A percentile compares a stretch with the other conserved stretches of the same genome.
Conservation (phyloP, 305 asterid genomes). For the Ajuga reptans region DNA sequence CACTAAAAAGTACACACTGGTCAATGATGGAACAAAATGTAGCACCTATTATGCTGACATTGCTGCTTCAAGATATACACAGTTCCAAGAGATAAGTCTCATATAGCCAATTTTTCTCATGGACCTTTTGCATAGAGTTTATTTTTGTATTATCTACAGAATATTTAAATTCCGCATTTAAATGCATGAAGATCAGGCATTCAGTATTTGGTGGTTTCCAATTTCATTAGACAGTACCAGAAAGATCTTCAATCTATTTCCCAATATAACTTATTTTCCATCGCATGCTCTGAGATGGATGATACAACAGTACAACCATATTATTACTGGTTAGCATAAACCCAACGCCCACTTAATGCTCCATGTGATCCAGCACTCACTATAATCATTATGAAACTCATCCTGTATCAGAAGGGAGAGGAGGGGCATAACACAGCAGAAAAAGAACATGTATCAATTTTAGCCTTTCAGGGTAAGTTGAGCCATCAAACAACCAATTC, state of each 20-base stretch:
- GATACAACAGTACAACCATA: neutral
- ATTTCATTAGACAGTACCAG: neutral
- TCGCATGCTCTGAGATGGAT: too few relatives aligned
- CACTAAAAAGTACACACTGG: neutral
- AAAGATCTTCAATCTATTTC: neutral
- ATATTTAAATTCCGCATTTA: neutral
- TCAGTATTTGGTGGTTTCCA: neutral
- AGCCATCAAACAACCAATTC: neutral
- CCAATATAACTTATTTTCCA: neutral
- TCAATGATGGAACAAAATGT: neutral
- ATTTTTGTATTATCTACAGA: neutral
- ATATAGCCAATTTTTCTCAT: neutral
- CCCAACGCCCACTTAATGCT: neutral
- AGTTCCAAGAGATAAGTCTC: constrained; percentile 6
- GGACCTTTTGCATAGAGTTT: neutral
- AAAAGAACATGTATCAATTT: neutral
- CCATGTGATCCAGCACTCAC: too few relatives aligned
- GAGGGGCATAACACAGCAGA: too few relatives aligned
- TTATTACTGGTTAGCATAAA: neutral
- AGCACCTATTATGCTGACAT: neutral
- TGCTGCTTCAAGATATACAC: constrained; percentile 7
- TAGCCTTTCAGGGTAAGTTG: neutral
- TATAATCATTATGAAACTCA: too few relatives aligned
- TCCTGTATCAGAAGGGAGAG: too few relatives aligned
- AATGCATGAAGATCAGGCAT: neutral